phyloP scores from a whole-genome alignment of 2,329 filamentous ascomycete genomes.

The Fusarium duplospermum region DNA sequence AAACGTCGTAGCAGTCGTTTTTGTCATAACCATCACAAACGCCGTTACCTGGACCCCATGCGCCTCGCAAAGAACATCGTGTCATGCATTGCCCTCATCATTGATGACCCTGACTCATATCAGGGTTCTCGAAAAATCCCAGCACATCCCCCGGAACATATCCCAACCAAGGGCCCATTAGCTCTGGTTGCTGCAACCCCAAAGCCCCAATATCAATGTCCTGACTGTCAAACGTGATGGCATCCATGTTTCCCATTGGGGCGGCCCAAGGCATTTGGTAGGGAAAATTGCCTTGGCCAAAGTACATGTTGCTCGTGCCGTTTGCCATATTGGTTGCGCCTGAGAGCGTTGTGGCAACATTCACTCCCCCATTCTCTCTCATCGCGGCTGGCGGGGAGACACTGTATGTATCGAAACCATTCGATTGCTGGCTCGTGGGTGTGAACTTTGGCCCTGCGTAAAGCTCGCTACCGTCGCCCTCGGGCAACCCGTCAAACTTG shows the following conservation, averaged over 20 bases:
- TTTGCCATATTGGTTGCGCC: constrained; percentile 22
- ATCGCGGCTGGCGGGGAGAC: constrained; percentile 57
- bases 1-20: constrained; percentile 17
- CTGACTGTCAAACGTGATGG: constrained; percentile 80
- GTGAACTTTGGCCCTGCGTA: constrained; percentile 53
- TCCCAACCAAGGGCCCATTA: constrained; percentile 79
- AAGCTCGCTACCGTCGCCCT: constrained; percentile 50
- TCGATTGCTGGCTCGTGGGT: constrained; percentile 55
- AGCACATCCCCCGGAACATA: constrained; percentile 76
- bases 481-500: constrained; percentile 46
- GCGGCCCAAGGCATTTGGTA: constrained; percentile 48
- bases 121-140: constrained; percentile 61
- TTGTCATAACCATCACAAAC: constrained; percentile 25
- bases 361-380: constrained; percentile 46
- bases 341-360: constrained; percentile 22
- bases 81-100: constrained; percentile 9
- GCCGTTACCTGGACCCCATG: constrained; percentile 10
- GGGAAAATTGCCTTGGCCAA: constrained; percentile 40
- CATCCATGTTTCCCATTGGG: constrained; percentile 53
- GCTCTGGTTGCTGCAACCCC: constrained; percentile 67
- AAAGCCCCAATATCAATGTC: constrained; percentile 80
- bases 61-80: constrained; percentile 21
- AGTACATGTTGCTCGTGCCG: constrained; percentile 40
- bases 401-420: constrained; percentile 56
- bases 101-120: constrained; percentile 42